Evolutionary conservation across 768 basidiomycete species (phyloP), one percentile per base, ranked within the genome.

Genomic region (Lentinula boryana): DNA sequence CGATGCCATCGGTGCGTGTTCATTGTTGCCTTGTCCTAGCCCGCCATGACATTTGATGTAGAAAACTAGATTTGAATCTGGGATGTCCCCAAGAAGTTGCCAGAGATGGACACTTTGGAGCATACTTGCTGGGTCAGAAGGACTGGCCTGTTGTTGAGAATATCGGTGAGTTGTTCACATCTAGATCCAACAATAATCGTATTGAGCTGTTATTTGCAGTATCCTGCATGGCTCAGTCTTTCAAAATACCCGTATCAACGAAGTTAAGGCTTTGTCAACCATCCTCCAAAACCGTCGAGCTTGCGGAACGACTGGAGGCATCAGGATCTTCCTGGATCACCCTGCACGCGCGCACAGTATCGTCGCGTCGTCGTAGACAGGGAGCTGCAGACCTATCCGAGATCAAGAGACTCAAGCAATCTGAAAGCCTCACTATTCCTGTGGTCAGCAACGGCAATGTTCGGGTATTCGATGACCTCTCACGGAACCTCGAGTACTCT

Each of bases 361-460:
- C 88, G 32, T 78, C 87, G 12, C 82, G 80, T 48, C 80, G 85
- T n/a, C 78, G 91, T 21, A 76, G 91, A 10, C 84, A 88, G 60
- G 89, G 90, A 10, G 75, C 86, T 21, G 89, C 88, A n/a, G 80
- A 89, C 67, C 79, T 91, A 13, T 71, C 72, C 54, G 76, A 84
- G 62, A 83, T 91, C 48, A 83, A 77, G 58, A 70, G 69, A 44
- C 76, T 91, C 33, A 86, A 84, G 66, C 74, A 80, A 0, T 67
- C 69, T 27, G 50, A 52, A 9, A 51, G 8, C 16, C 66, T 88
- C 4, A 61, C 66, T 1, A 70, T 90, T 4, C 87, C 86, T 8
- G 81, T 91, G 55, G 72, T 92, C 52, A 89, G 87, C 71, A 93
- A 93, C 66, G 91, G 91, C 10, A 92, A 92, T 67, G 90, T 92